Percentiles rank a stretch among this genome's conserved stretches.
phyloP scores from a whole-genome alignment of 768 basidiomycete genomes.

The Naganishia randhawae region DNA sequence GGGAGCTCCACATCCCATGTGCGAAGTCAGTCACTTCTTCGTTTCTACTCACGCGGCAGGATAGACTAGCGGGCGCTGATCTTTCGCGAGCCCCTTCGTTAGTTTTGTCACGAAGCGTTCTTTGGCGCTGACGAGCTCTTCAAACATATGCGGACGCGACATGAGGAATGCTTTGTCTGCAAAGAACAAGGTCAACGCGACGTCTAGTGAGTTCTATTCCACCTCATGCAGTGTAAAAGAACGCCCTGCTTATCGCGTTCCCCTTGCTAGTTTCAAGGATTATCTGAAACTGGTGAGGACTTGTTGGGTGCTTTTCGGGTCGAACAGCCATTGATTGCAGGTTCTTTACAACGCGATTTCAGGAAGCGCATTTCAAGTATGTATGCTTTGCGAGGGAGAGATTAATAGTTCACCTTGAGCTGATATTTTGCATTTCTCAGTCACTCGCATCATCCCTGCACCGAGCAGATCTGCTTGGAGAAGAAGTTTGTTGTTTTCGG shows the following conservation, averaged over 20 bases:
- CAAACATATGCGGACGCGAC: slow-evolving; percentile 82
- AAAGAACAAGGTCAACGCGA: slow-evolving; percentile 73
- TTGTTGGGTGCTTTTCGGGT: background rate
- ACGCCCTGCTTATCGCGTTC: background rate
- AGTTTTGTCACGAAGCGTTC: slow-evolving; percentile 88
- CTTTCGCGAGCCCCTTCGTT: slow-evolving; percentile 32
- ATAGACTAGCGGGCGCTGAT: background rate
- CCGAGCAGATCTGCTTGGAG: slow-evolving; percentile 66
- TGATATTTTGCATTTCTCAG: slow-evolving; percentile 54
- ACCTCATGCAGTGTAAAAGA: background rate
- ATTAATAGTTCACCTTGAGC: slow-evolving; percentile 10
- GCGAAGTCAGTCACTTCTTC: slow-evolving; percentile 41
- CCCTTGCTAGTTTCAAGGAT: slow-evolving; percentile 63
- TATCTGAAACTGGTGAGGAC: slow-evolving; percentile 63
- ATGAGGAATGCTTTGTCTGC: slow-evolving; percentile 96
- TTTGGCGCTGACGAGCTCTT: slow-evolving; percentile 92
- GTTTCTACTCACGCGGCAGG: no score
- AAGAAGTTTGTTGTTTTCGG: slow-evolving; percentile 95
- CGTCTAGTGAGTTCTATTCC: slow-evolving; percentile 67
- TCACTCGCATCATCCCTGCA: slow-evolving; percentile 72
- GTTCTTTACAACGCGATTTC: slow-evolving; percentile 37
- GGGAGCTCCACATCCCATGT: slow-evolving; percentile 51
- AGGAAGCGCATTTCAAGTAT: background rate
- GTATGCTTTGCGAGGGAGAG: background rate
- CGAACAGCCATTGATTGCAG: slow-evolving; percentile 30